Evolutionary conservation across 2,329 filamentous ascomycete genomes (phyloP).

Genomic region (Aspergillus latus): DNA sequence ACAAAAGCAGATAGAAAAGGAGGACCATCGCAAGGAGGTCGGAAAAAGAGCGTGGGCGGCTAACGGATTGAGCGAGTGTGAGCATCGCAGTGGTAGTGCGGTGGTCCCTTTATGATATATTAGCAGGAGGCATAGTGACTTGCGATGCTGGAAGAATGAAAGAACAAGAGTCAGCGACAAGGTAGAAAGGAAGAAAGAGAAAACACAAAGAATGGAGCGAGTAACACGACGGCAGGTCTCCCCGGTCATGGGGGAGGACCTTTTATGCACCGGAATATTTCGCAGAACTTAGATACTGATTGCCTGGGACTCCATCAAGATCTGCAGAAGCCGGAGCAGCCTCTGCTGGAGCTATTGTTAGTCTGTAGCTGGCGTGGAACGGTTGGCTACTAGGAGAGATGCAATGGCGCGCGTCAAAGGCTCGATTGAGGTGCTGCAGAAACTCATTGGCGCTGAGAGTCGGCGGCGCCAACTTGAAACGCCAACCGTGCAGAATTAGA

Average conservation of each 20-base stretch:
- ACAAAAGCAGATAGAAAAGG: constrained; percentile 12
- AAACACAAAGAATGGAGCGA: background rate
- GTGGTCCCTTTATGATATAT: background rate
- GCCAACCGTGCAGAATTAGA: constrained; percentile 6
- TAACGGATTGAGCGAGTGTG: background rate
- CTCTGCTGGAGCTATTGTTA: constrained; percentile 7
- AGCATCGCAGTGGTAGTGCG: background rate
- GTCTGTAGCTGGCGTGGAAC: background rate
- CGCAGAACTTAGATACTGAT: background rate
- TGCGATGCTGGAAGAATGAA: background rate
- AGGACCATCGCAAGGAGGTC: constrained; percentile 5
- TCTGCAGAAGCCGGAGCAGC: background rate
- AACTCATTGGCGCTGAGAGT: constrained; percentile 13
- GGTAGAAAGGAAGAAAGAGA: background rate
- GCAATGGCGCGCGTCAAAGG: constrained; percentile 21
- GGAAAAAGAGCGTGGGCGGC: constrained; percentile 12
- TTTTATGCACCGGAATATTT: constrained; percentile 3
- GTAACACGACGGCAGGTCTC: background rate
- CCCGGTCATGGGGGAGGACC: background rate
- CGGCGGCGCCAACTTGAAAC: constrained; percentile 12
- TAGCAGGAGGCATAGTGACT: background rate
- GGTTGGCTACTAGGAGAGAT: constrained; percentile 15
- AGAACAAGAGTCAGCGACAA: background rate
- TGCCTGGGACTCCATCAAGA: background rate
- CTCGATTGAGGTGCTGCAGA: background rate